A percentile compares a stretch with the other conserved stretches of the same genome.
These are phyloP conservation scores for Aspergillus calidoustus DNA, from an alignment of 2,329 filamentous ascomycete genomes.

Conservation along the genomic window DNA sequence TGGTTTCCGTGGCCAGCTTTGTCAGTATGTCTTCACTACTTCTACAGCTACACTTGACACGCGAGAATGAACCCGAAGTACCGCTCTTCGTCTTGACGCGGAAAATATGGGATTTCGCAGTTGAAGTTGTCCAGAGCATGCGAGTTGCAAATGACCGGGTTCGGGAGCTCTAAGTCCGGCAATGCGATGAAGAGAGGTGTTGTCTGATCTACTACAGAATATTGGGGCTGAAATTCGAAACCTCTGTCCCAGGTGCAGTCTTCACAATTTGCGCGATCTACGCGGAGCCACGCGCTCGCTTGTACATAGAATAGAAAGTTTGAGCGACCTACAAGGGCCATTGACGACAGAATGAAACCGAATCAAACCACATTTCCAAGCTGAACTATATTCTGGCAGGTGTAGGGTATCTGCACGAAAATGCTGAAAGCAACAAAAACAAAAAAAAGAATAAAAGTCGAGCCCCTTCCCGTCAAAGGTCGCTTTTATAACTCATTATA, in stretches of 20 bases:
- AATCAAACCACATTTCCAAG: neutral
- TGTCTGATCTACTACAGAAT: neutral
- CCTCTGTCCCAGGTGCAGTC: neutral
- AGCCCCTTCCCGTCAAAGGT: neutral
- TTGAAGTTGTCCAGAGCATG: constrained; percentile 41
- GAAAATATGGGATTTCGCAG: constrained; percentile 46
- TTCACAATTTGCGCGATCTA: neutral
- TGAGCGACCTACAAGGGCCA: neutral
- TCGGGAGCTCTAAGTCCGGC: constrained; percentile 29
- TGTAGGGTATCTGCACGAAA: constrained; percentile 12
- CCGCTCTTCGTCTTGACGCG: constrained; percentile 58
- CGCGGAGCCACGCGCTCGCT: too few relatives aligned
- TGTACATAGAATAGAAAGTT: neutral
- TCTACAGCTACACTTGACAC: constrained; percentile 67
- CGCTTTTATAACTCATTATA: neutral
- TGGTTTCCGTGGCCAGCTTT: constrained; percentile 77
- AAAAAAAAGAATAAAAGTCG: neutral
- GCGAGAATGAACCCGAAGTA: constrained; percentile 64
- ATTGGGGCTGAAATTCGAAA: neutral
- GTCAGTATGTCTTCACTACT: constrained; percentile 74
- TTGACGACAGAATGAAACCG: neutral
- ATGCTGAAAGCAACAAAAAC: constrained; percentile 4
- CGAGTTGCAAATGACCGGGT: constrained; percentile 36
- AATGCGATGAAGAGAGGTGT: neutral
- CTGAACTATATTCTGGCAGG: constrained; percentile 4